Conservation (phyloP, 2,329 filamentous ascomycete genomes). For the Colletotrichum tamarilloi region DNA sequence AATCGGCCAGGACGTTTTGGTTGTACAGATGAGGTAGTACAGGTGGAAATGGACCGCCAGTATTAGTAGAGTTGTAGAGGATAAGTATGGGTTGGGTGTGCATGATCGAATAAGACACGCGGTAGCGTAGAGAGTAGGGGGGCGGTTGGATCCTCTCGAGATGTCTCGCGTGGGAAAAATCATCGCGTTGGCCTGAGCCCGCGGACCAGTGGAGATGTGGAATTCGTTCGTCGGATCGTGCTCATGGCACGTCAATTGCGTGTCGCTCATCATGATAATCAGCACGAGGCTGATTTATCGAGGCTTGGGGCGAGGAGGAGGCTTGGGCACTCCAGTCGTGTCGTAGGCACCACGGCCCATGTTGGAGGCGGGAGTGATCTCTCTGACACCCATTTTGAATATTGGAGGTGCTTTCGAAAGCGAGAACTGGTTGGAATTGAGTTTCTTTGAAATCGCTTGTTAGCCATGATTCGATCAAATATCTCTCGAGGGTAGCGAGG, state of each 20-base stretch:
- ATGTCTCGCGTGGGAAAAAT: constrained; percentile 32
- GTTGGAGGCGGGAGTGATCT: constrained; percentile 49
- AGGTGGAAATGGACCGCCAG: constrained; percentile 25
- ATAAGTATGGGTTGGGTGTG: constrained; percentile 13
- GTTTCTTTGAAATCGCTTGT: constrained; percentile 21
- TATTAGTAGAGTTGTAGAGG: constrained; percentile 30
- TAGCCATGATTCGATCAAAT: constrained; percentile 29
- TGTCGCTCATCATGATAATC: background rate
- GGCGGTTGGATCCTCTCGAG: constrained; percentile 29
- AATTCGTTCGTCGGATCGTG: constrained; percentile 16
- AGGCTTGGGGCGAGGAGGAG: constrained; percentile 55
- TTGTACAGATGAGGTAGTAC: constrained; percentile 33
- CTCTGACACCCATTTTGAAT: constrained; percentile 49
- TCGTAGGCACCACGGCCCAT: constrained; percentile 65
- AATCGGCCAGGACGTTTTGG: constrained; percentile 25
- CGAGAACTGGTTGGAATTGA: background rate
- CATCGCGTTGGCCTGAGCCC: constrained; percentile 36
- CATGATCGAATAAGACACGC: constrained; percentile 26
- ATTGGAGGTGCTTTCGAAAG: constrained; percentile 4
- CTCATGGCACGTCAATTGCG: constrained; percentile 12
- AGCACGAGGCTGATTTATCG: constrained; percentile 42
- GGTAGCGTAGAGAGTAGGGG: constrained; percentile 13
- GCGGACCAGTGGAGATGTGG: background rate
- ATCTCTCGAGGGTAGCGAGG: constrained; percentile 34
- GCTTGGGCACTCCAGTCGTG: constrained; percentile 61